Percentiles rank a stretch among this genome's conserved stretches.
phyloP scores from a whole-genome alignment of 305 asterid species.

The Plantago lanceolata region DNA sequence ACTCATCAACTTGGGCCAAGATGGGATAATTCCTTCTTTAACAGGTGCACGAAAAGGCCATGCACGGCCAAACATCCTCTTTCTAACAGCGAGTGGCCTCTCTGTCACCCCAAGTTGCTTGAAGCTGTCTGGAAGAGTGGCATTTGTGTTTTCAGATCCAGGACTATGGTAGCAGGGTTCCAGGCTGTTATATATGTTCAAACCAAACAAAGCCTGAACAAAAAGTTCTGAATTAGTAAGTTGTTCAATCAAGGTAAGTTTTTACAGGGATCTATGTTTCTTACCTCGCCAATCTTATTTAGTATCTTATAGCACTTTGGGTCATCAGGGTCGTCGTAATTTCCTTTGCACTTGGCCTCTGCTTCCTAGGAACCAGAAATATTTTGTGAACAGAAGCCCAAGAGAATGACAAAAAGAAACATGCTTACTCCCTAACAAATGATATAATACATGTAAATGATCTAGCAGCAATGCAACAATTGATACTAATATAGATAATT shows the following conservation, averaged over 20 bases:
- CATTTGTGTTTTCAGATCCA: conserved; percentile 18
- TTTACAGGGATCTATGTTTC: conserved; percentile 6
- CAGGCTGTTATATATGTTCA: conserved; percentile 42
- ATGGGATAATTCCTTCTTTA: conserved; percentile 40
- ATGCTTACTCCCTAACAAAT: no score
- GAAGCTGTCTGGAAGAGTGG: conserved; percentile 40
- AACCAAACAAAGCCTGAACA: conserved; percentile 30
- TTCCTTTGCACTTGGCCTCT: conserved; percentile 33
- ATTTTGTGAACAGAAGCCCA: no score
- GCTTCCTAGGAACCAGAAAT: conserved; percentile 33
- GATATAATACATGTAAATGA: no score
- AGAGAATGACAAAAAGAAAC: no score
- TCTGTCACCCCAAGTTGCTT: conserved; percentile 42
- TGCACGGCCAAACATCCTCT: conserved; percentile 55
- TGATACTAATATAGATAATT: no score
- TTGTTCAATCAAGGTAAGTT: neutral
- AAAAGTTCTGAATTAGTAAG: neutral
- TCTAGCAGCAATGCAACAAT: no score
- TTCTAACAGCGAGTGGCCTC: conserved; percentile 48
- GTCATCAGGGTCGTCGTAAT: conserved; percentile 15
- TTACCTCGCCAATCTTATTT: conserved; percentile 16
- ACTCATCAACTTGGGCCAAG: conserved; percentile 41
- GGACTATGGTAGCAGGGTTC: conserved; percentile 50
- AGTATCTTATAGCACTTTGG: no score
- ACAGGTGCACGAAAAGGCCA: conserved; percentile 63